Evolutionary conservation across 2,329 filamentous ascomycete species (phyloP).

Genomic region (Thelonectria olida): DNA sequence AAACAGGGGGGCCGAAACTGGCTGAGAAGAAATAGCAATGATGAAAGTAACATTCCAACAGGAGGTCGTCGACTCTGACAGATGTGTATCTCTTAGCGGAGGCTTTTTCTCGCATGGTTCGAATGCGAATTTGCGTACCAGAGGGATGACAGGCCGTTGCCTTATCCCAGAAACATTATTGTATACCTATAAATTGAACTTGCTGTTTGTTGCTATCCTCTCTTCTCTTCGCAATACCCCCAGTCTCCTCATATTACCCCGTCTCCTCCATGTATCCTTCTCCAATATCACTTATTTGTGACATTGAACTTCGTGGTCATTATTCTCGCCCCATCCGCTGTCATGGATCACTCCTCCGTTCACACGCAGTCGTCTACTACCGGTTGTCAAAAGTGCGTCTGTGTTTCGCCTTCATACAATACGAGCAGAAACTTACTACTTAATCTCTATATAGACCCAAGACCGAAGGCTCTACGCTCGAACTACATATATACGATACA

Average conservation of each 20-base stretch:
- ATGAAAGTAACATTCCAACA: not conserved
- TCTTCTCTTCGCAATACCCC: not conserved
- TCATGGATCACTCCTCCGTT: not conserved
- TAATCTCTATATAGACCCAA: not conserved
- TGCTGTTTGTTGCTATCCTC: not conserved
- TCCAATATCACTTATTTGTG: not conserved
- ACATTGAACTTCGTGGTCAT: not conserved
- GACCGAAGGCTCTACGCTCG: not conserved
- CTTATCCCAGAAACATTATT: not conserved
- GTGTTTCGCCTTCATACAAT: not conserved
- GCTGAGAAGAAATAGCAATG: not conserved
- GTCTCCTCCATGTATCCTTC: not conserved
- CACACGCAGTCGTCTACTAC: not conserved
- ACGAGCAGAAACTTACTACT: not conserved
- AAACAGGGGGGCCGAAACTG: not conserved
- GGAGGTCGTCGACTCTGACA: not conserved
- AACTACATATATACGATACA: not conserved
- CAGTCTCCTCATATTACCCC: not conserved
- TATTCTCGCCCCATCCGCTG: not conserved
- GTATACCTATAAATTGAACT: not conserved
- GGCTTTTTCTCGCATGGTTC: not conserved
- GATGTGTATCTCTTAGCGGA: not conserved
- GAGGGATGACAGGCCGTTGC: not conserved
- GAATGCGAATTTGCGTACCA: not conserved
- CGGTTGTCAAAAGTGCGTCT: not conserved